Evolutionary conservation across 148 eudicot genomes (phyloP), one percentile per base, ranked within the genome.

Genomic region (Rhododendron ovatum): DNA sequence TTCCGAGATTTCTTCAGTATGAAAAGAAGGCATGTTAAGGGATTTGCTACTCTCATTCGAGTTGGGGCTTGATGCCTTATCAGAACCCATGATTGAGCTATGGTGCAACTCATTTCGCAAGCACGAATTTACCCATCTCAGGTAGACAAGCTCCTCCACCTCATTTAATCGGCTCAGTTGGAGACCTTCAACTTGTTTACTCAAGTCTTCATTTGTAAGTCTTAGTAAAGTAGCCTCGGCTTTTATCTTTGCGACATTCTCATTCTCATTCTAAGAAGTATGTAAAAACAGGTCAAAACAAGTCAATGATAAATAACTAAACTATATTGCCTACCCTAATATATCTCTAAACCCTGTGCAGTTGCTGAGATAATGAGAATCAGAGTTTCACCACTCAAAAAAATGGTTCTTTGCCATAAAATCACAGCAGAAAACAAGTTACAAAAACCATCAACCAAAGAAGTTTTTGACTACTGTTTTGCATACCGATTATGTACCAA

Each of bases 141-240:
- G 82, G 82, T 95, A 95, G 80, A 91, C 96, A 76, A 94, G 94
- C 89, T 95, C 98, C 86, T 95, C 98, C 43, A 95, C 96, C 89
- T 95, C 98, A 82, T 92, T 95, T 83, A 95, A 91, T 84, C 96
- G 87, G 83, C 89, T 94, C 88, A 92, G 88, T 89, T 95, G 96
- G 71, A 94, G 92, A 65, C 93, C 96, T 87, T 95, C 98, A 22
- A 95, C 98, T 90, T 95, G 98, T 86, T 95, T 95, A 83, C 92
- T 89, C 82, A 95, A 84, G 85, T 94, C 94, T 88, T 93, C 93
- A 78, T 95, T 95, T 83, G 92, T 91, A 83, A 87, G 91, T 89
- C 90, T 93, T 83, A 55, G 61, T 79, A 89, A 48, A 73, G 92
- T 91, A 75, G 96, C 93, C 90, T 95, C 98, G 12, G 91, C 94